phyloP scores from a whole-genome alignment of 2,329 filamentous ascomycete genomes.

The Dryadomyces sulphureus region DNA sequence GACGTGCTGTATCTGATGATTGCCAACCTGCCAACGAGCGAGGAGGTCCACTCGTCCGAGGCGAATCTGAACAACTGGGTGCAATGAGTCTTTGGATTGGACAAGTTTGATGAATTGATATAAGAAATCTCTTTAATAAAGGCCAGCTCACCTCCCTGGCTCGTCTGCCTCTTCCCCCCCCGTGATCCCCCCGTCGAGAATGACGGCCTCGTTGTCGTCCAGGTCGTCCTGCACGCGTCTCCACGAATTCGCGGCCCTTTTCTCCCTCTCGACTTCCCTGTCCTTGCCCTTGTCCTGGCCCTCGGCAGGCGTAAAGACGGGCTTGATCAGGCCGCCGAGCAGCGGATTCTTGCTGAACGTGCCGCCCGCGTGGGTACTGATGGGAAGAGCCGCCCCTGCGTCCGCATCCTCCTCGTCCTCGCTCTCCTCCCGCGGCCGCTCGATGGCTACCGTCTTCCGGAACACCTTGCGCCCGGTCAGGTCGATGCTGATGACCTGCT shows the following conservation, averaged over 20 bases:
- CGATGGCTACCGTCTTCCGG: constrained; percentile 50
- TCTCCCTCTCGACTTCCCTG: constrained; percentile 21
- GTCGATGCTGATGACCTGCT: constrained; percentile 74
- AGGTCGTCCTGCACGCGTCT: constrained; percentile 46
- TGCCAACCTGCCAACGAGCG: constrained; percentile 31
- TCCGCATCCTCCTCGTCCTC: constrained; percentile 10
- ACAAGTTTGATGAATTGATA: too few species aligned
- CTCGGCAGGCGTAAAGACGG: constrained; percentile 32
- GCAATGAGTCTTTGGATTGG: neutral
- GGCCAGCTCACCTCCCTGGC: neutral
- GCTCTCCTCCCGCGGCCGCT: constrained; percentile 28
- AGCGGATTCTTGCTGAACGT: constrained; percentile 57
- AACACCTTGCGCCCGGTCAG: constrained; percentile 65
- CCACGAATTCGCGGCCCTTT: constrained; percentile 39
- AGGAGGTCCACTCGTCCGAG: constrained; percentile 20
- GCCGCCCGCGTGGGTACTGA: constrained; percentile 20
- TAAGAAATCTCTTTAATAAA: too few species aligned
- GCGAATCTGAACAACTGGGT: constrained; percentile 3
- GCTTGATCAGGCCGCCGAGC: constrained; percentile 47
- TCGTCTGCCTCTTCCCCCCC: neutral
- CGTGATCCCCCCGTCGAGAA: constrained; percentile 31
- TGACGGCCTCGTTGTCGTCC: constrained; percentile 42
- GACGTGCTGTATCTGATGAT: constrained; percentile 35
- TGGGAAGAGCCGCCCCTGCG: constrained; percentile 17
- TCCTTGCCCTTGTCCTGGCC: constrained; percentile 23